Percentiles rank a stretch among this genome's conserved stretches.
Conservation (phyloP, 2,329 filamentous ascomycete genomes). For the Monosporascus ibericus region DNA sequence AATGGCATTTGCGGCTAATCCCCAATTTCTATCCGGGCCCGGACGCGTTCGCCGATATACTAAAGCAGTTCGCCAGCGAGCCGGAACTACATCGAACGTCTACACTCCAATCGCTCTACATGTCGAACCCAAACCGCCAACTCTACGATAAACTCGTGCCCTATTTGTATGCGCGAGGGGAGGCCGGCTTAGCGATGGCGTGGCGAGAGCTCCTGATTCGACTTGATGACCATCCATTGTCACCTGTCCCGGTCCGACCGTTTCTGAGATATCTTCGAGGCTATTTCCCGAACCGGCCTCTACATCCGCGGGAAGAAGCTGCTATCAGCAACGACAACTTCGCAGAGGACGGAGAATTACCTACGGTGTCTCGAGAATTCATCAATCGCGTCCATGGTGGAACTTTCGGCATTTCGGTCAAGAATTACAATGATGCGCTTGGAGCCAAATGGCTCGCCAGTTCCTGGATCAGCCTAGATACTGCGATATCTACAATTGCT, state of each 20-base stretch:
- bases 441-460: conserved; percentile 78
- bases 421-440: conserved; percentile 58
- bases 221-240: conserved; percentile 35
- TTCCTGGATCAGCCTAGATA: conserved; percentile 62
- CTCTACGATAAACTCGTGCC: conserved; percentile 49
- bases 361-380: conserved; percentile 25
- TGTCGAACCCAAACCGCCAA: conserved; percentile 32
- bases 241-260: conserved; percentile 32
- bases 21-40: conserved; percentile 35
- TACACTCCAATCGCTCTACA: conserved; percentile 40
- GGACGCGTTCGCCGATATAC: conserved; percentile 34
- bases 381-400: conserved; percentile 33
- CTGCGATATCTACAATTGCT: conserved; percentile 60
- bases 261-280: conserved; percentile 42
- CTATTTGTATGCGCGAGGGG: conserved; percentile 41
- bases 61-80: conserved; percentile 35
- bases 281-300: conserved; percentile 36
- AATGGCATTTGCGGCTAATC: conserved; percentile 43
- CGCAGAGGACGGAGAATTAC: conserved; percentile 7
- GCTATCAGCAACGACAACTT: conserved; percentile 7
- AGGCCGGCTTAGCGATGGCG: conserved; percentile 34
- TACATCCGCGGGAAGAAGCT: conserved; percentile 32
- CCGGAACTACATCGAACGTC: conserved; percentile 29
- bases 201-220: conserved; percentile 41
- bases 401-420: conserved; percentile 34